Percentiles rank a stretch among this genome's conserved stretches.
phyloP scores from a whole-genome alignment of 2,329 filamentous ascomycete genomes.

The Lachnellula arida region DNA sequence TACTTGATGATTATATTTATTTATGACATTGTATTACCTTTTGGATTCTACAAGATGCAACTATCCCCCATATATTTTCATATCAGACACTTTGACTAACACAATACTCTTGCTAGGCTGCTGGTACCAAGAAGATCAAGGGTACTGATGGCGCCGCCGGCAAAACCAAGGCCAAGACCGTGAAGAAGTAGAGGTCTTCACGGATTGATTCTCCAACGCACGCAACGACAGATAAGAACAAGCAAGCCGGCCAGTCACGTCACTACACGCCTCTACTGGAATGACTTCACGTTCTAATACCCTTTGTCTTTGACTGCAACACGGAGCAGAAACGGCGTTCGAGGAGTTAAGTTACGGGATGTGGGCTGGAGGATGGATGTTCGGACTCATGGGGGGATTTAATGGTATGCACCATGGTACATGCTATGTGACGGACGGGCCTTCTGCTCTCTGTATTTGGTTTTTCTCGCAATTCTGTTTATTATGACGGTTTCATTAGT shows the following conservation, averaged over 20 bases:
- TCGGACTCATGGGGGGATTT: constrained; percentile 2
- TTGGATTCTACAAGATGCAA: neutral
- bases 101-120: constrained; percentile 21
- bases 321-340: constrained; percentile 20
- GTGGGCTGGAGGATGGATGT: constrained; percentile 2
- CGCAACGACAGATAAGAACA: constrained; percentile 10
- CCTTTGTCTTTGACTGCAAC: constrained; percentile 15
- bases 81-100: constrained; percentile 8
- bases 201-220: constrained; percentile 16
- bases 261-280: constrained; percentile 12
- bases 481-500: constrained; percentile 6
- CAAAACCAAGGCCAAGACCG: constrained; percentile 15
- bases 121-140: constrained; percentile 36
- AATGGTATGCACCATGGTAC: constrained; percentile 13
- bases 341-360: constrained; percentile 15
- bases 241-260: constrained; percentile 11
- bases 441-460: neutral
- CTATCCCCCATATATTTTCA: neutral
- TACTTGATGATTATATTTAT: neutral
- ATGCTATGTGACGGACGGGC: constrained; percentile 7
- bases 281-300: constrained; percentile 19
- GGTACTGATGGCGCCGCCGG: constrained; percentile 25
- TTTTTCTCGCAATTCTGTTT: neutral
- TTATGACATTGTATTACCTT: neutral
- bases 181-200: constrained; percentile 23